Percentiles rank a stretch among this genome's conserved stretches.
Evolutionary conservation across 192 early-diverging fungal genomes (phyloP).

Genomic region (Backusella sp.): DNA sequence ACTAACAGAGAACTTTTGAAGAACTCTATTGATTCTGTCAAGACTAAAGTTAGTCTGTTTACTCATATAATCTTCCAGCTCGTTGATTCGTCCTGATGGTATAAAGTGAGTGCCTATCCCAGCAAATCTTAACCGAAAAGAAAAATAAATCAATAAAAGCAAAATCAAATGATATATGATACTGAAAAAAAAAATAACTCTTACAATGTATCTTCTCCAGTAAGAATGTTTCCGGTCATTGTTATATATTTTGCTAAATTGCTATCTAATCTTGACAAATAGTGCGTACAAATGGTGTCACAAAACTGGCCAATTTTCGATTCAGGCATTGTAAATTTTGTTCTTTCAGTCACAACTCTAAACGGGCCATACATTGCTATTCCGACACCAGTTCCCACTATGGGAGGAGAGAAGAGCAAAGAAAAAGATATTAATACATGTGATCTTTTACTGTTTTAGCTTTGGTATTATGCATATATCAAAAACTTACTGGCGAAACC

Average conservation of each 20-base stretch:
- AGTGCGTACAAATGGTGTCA: slow-evolving; percentile 93
- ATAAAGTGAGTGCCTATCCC: slow-evolving; percentile 98
- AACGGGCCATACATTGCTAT: no score
- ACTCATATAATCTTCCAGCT: slow-evolving; percentile 76
- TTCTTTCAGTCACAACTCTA: no score
- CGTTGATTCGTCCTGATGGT: slow-evolving; percentile 73
- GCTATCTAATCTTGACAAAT: slow-evolving; percentile 93
- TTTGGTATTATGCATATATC: no score
- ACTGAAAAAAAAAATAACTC: slow-evolving; percentile 5
- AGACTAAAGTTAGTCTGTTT: slow-evolving; percentile 70
- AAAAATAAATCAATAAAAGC: neutral
- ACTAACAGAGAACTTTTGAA: slow-evolving; percentile 77
- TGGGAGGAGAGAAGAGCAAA: no score
- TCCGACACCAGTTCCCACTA: no score
- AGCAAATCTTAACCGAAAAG: slow-evolving; percentile 51
- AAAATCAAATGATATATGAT: neutral
- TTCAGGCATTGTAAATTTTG: neutral
- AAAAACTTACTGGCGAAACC: slow-evolving; percentile 71
- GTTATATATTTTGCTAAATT: slow-evolving; percentile 89
- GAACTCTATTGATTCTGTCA: slow-evolving; percentile 76
- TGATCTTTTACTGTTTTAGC: no score
- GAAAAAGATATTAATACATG: no score
- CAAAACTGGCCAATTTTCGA: slow-evolving; percentile 93
- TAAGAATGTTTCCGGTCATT: slow-evolving; percentile 76
- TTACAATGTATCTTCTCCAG: slow-evolving; percentile 81